These are phyloP conservation scores for Talinum fruticosum DNA, from an alignment of 148 eudicot genomes.

Conservation along the genomic window DNA sequence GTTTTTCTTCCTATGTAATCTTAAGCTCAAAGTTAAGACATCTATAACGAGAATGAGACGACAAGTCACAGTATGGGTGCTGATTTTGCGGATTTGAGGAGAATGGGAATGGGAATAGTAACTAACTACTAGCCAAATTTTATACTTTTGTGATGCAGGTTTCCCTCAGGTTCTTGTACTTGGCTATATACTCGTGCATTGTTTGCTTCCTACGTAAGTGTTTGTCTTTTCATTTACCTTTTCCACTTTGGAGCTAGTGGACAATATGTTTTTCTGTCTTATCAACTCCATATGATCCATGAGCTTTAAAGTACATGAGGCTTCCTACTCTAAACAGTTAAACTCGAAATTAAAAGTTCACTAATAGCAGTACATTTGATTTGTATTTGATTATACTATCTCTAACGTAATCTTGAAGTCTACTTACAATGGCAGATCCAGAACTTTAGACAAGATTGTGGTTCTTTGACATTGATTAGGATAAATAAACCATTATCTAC, in stretches of 20 bases:
- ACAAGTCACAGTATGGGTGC: too few relatives aligned
- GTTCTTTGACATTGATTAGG: not conserved
- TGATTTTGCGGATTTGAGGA: too few relatives aligned
- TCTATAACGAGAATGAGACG: not conserved
- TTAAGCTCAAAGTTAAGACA: not conserved
- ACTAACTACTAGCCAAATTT: not conserved
- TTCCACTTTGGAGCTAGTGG: not conserved
- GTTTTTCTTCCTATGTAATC: not conserved
- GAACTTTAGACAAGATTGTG: not conserved
- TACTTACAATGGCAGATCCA: too few relatives aligned
- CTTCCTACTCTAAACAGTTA: too few relatives aligned
- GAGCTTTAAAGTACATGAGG: too few relatives aligned
- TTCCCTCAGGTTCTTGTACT: conserved; percentile 49
- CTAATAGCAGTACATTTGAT: too few relatives aligned
- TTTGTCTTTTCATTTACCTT: not conserved
- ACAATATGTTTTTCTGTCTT: too few relatives aligned
- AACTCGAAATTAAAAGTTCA: too few relatives aligned
- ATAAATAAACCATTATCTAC: not conserved
- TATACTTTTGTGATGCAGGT: conserved; percentile 34
- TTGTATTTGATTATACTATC: too few relatives aligned
- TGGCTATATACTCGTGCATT: conserved; percentile 57
- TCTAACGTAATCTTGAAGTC: too few relatives aligned
- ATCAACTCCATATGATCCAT: too few relatives aligned
- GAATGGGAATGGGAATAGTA: not conserved
- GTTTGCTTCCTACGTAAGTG: conserved; percentile 71